Base-by-base conservation (phyloP, 2,329 filamentous ascomycete genomes). In the Exophiala sp. region DNA sequence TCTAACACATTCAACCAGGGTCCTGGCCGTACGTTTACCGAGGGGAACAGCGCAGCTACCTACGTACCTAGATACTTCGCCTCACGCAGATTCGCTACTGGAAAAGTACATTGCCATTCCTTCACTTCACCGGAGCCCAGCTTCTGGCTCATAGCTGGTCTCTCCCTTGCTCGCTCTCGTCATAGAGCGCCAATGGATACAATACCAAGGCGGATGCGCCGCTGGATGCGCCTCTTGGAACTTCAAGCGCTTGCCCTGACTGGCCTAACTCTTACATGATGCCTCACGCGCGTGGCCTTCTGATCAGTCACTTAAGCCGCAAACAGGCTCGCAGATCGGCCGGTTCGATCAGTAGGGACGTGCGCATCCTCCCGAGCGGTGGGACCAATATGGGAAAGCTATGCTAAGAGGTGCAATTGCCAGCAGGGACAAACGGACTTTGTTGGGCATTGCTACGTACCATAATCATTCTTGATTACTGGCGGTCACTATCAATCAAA, bases 271-370 rank as follows among this genome's bases (percentile, higher is more conserved):
- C n/a, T n/a, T n/a, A n/a, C 14, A 19, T 47, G 30, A 34, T 34
- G 30, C 27, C 9, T 44, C 42, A 44, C 46, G 7, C 46, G 43
- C 46, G 46, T 48, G 46, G 46, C 21, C 22, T 43, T 16, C 39
- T 16, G 11, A 5, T 34, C 30, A 5, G 30, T 34, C 30, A 37
- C 5, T n/a, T n/a, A 42, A 43, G 46, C 21, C 38, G 37, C n/a
- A 14, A 35, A 32, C 23, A 7, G 14, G 14, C n/a, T 30, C 24
- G 13, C 46, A 39, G 39, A 43, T 22, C 39, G 30, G 22, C 27
- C 18, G 35, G 9, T 34, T 48, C 29, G 29, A 49, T 49, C 46
- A 38, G 30, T 40, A 35, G 30, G 18, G 9, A 14, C n/a, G 14
- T 23, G 29, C 43, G 43, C 43, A 22, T 35, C 35, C 10, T 35